Evolutionary conservation across 208 protist species (phyloP).

Genomic region (Trypanosoma lewisi): DNA sequence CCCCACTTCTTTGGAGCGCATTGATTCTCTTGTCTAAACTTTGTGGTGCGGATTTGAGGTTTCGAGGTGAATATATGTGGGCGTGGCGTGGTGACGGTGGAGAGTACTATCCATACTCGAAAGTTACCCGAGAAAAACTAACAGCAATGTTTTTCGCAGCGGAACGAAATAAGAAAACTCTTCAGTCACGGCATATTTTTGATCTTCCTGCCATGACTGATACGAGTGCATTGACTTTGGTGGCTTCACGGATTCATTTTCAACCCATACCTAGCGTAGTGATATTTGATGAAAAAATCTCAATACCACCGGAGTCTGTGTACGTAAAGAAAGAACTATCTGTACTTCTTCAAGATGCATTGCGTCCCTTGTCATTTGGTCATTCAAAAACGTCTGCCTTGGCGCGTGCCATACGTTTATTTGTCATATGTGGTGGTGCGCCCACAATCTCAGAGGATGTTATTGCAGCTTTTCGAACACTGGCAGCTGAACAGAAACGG

Average conservation of each 20-base stretch:
- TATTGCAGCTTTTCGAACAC: slow-evolving; percentile 38
- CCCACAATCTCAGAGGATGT: slow-evolving; percentile 37
- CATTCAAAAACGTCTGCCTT: slow-evolving; percentile 38
- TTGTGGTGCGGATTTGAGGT: slow-evolving; percentile 33
- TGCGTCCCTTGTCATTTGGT: slow-evolving; percentile 53
- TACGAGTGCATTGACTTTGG: slow-evolving; percentile 25
- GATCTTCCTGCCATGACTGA: slow-evolving; percentile 57
- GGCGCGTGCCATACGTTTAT: slow-evolving; percentile 56
- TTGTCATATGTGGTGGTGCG: slow-evolving; percentile 41
- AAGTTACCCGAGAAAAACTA: slow-evolving; percentile 34
- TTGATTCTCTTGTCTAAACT: slow-evolving; percentile 61
- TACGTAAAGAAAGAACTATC: slow-evolving; percentile 3
- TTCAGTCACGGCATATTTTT: slow-evolving; percentile 32
- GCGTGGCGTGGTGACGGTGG: slow-evolving; percentile 65
- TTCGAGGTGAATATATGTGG: slow-evolving; percentile 66
- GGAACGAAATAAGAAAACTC: slow-evolving; percentile 22
- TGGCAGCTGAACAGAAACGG: slow-evolving; percentile 34
- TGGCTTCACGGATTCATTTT: slow-evolving; percentile 56
- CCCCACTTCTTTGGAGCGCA: slow-evolving; percentile 58
- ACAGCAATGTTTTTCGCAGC: slow-evolving; percentile 52
- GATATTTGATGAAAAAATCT: slow-evolving; percentile 14
- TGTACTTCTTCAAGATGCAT: slow-evolving; percentile 12
- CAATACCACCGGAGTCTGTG: slow-evolving; percentile 7
- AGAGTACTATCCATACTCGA: slow-evolving; percentile 50
- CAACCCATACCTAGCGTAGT: slow-evolving; percentile 59